Percentiles rank a stretch among this genome's conserved stretches.
These are phyloP conservation scores for Sporodiniella umbellata DNA, from an alignment of 371 early-diverging fungal species.

Conservation along the genomic window DNA sequence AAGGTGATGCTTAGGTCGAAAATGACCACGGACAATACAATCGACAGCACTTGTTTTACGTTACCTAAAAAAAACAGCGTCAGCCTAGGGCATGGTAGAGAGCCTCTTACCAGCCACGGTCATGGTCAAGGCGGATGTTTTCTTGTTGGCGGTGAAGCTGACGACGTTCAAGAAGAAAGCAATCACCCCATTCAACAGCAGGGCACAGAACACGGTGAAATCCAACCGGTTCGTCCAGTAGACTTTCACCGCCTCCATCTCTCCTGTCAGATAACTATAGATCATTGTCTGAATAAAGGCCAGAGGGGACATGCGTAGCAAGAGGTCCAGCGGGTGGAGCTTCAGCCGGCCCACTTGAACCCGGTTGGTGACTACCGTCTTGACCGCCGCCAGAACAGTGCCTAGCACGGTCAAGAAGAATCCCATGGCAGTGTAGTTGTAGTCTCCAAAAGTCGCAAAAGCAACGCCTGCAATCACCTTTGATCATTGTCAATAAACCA, in stretches of 20 bases:
- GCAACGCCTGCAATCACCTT: constrained; percentile 78
- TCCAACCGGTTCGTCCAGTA: constrained; percentile 50
- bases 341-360: constrained; percentile 79
- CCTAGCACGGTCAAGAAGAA: constrained; percentile 82
- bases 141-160: constrained; percentile 82
- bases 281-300: constrained; percentile 73
- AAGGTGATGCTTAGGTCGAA: constrained; percentile 67
- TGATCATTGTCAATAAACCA: too few relatives aligned
- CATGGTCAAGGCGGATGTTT: constrained; percentile 84
- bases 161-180: constrained; percentile 84
- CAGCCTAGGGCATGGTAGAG: too few relatives aligned
- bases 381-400: constrained; percentile 76
- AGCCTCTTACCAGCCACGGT: constrained; percentile 71
- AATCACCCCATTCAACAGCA: constrained; percentile 73
- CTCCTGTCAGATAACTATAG: constrained; percentile 69
- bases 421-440: constrained; percentile 69
- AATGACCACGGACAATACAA: constrained; percentile 73
- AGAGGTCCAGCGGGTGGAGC: constrained; percentile 79
- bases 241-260: constrained; percentile 50
- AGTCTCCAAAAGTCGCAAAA: constrained; percentile 85
- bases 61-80: constrained; percentile 58
- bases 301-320: constrained; percentile 79
- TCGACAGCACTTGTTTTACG: constrained; percentile 85
- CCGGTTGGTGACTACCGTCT: constrained; percentile 83
- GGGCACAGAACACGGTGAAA: constrained; percentile 46